Conservation (phyloP, 305 asterid species). For the Fraxinus albicans region DNA sequence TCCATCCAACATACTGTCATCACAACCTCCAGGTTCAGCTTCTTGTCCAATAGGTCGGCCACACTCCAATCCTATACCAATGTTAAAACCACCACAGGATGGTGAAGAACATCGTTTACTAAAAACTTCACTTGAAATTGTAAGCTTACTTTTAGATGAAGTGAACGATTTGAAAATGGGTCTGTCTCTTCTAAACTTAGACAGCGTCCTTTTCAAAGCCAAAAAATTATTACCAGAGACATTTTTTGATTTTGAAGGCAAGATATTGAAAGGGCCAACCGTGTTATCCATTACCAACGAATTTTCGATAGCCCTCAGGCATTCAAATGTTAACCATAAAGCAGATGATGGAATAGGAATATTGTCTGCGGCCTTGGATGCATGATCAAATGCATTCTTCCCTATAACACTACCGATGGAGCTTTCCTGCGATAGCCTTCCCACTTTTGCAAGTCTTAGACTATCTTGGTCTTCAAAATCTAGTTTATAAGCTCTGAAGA, state of each 20-base stretch:
- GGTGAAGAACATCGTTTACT: constrained; percentile 34
- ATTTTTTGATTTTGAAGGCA: constrained; percentile 48
- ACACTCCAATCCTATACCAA: constrained; percentile 42
- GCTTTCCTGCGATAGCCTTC: constrained; percentile 88
- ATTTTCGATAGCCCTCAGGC: constrained; percentile 79
- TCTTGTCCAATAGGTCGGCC: constrained; percentile 43
- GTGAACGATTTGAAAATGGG: constrained; percentile 41
- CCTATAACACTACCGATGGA: constrained; percentile 61
- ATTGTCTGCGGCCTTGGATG: constrained; percentile 44
- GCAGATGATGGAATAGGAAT: constrained; percentile 62
- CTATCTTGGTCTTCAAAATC: constrained; percentile 73
- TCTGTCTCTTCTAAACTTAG: constrained; percentile 65
- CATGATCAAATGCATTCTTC: constrained; percentile 49
- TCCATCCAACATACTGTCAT: constrained; percentile 53
- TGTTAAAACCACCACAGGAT: constrained; percentile 36
- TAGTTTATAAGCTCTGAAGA: constrained; percentile 31
- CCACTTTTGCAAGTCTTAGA: constrained; percentile 87
- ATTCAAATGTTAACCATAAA: constrained; percentile 77
- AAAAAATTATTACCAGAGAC: constrained; percentile 58
- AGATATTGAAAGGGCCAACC: constrained; percentile 52
- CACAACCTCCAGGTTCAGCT: constrained; percentile 38
- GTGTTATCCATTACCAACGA: constrained; percentile 77
- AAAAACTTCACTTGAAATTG: constrained; percentile 41
- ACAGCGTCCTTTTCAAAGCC: constrained; percentile 59
- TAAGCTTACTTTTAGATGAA: constrained; percentile 40